These are phyloP conservation scores for Tricholoma terreum DNA, from an alignment of 768 basidiomycete species.

Conservation along the genomic window DNA sequence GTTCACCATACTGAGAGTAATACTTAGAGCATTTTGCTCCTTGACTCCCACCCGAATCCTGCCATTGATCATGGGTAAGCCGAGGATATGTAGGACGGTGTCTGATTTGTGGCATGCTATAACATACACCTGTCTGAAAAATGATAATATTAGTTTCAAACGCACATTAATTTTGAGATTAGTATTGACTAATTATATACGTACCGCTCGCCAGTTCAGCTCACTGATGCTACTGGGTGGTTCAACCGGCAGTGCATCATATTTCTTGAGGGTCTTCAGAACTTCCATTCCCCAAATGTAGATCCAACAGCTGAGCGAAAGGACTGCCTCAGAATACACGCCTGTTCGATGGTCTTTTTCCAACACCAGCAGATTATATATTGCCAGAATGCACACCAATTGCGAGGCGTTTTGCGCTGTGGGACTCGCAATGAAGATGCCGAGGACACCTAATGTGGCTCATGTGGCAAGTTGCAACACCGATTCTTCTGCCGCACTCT, in stretches of 20 bases:
- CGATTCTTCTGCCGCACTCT: constrained; percentile 3
- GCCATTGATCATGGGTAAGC: neutral
- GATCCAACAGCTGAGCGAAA: neutral
- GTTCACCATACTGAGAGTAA: neutral
- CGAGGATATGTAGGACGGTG: neutral
- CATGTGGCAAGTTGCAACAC: constrained; percentile 1
- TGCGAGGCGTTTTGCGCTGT: neutral
- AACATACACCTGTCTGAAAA: neutral
- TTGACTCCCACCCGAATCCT: neutral
- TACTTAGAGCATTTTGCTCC: constrained; percentile 3
- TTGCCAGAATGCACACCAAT: neutral
- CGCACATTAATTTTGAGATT: neutral
- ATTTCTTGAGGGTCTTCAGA: neutral
- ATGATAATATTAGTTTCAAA: no score
- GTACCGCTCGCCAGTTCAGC: neutral
- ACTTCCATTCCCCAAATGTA: neutral
- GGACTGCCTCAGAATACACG: neutral
- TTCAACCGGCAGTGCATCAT: neutral
- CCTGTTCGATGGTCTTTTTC: neutral
- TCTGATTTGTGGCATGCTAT: constrained; percentile 1
- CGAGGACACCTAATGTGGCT: neutral
- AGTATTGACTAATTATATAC: neutral
- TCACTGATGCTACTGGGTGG: neutral
- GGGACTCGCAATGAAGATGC: neutral
- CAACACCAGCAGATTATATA: neutral